Base-by-base conservation (phyloP, 257 asterid genomes). In the Nyctanthes arbortristis region DNA sequence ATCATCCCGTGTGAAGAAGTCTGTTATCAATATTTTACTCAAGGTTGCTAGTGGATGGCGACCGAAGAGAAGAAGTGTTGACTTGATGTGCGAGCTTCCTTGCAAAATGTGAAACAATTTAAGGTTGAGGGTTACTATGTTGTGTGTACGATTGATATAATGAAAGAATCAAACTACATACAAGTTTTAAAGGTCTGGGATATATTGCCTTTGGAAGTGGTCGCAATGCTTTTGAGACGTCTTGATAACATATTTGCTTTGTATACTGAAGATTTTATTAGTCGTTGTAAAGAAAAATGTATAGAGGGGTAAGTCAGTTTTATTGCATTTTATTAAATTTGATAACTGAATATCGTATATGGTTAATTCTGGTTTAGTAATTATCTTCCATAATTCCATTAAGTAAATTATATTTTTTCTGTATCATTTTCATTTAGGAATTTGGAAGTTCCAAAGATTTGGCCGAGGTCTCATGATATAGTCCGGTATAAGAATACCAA, bases 41-140 rank as follows among this genome's bases (percentile, higher is more conserved):
- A 85, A 79, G 77, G 83, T 89, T 65, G 88, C 93, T 58, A 74
- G 87, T 45, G 96, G 96, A 34, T 87, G 96, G 96, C 84, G 91
- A 70, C 93, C 93, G 2, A 81, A 73, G 82, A 89, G 75, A 59
- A 73, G 61, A 64, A 70, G 68, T 28, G 81, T 85, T 72, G 88
- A 89, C 68, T 37, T 49, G 61, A 20, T 63, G 31, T 85, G 87
- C 30, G 84, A 80, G 75, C 59, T 74, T 83, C 93, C 59, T 73
- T 71, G 2, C 79, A 80, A 58, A 67, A 80, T 54, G 71, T 89
- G 72, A 78, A 89, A 61, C 81, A 83, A 33, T 81, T 83, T 67
- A 81, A 83, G 80, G 87, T 87, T 69, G 86, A 84, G 24, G 73
- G 76, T 5, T 68, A 65, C 25, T 87, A 63, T 62, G 60, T 78